Evolutionary conservation across 2,329 filamentous ascomycete genomes (phyloP).

Genomic region (Fusarium hostae): DNA sequence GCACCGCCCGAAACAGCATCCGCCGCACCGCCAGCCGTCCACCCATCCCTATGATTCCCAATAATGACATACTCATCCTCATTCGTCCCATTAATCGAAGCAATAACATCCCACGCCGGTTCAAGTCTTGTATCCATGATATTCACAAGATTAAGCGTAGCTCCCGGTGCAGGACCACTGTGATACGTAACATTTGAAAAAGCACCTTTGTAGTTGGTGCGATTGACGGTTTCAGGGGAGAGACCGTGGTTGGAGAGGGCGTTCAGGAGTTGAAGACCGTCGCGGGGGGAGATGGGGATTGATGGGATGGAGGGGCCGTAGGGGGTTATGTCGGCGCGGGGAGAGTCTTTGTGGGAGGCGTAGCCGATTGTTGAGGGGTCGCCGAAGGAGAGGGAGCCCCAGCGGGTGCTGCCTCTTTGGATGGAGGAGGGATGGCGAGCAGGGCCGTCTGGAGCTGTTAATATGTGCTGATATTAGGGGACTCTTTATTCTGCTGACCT

Average conservation of each 20-base stretch:
- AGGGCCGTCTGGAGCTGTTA: slow-evolving; percentile 17
- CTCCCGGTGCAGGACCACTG: slow-evolving; percentile 25
- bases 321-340: slow-evolving; percentile 17
- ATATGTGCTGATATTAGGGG: accelerated
- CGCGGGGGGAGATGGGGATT: slow-evolving; percentile 25
- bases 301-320: slow-evolving; percentile 34
- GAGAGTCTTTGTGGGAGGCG: slow-evolving; percentile 30
- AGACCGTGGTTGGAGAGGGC: slow-evolving; percentile 20
- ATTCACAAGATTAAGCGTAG: slow-evolving; percentile 11
- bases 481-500: background rate
- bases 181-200: slow-evolving; percentile 29
- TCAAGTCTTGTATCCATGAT: slow-evolving; percentile 29
- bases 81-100: slow-evolving; percentile 54
- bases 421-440: slow-evolving; percentile 33
- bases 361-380: slow-evolving; percentile 38
- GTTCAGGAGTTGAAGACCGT: slow-evolving; percentile 15
- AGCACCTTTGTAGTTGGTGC: slow-evolving; percentile 27
- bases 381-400: slow-evolving; percentile 33
- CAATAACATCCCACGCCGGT: slow-evolving; percentile 50
- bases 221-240: slow-evolving; percentile 10
- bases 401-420: slow-evolving; percentile 32
- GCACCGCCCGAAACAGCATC: slow-evolving; percentile 64
- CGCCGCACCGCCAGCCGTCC: slow-evolving; percentile 63
- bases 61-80: slow-evolving; percentile 57
- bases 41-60: slow-evolving; percentile 65